These are phyloP conservation scores for Williopsis jadinii DNA, from an alignment of 1,139 yeast species.

Conservation along the genomic window DNA sequence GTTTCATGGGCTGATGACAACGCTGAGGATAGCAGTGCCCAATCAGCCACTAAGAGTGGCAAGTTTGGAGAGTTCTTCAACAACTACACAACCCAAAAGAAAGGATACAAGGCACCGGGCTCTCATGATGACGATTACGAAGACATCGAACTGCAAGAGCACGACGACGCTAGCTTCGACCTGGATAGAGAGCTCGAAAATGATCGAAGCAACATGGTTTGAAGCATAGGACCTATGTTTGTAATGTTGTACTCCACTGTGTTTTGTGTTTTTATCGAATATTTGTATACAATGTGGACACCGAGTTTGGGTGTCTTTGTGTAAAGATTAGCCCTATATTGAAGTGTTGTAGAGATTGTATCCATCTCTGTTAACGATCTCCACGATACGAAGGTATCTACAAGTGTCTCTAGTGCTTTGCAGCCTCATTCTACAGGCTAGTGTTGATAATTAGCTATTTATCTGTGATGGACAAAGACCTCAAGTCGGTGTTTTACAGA, in stretches of 20 bases:
- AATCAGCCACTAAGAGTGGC: conserved; percentile 1
- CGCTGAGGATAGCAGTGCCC: conserved; percentile 1
- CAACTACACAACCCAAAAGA: conserved; percentile 10
- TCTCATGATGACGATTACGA: conserved; percentile 11
- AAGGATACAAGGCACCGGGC: conserved; percentile 9
- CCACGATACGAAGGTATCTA: too few relatives aligned
- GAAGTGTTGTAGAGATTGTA: too few relatives aligned
- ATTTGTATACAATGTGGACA: too few relatives aligned
- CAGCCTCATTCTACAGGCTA: too few relatives aligned
- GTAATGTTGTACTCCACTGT: too few relatives aligned
- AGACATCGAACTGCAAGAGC: conserved; percentile 16
- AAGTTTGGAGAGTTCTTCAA: conserved; percentile 17
- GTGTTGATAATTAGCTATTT: neutral
- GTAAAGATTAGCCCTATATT: too few relatives aligned
- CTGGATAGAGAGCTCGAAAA: conserved; percentile 25
- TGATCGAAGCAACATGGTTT: neutral
- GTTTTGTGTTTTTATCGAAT: too few relatives aligned
- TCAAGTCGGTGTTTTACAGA: neutral
- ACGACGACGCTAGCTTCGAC: conserved; percentile 32
- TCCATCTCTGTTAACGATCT: too few relatives aligned
- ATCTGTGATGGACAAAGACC: conserved; percentile 1
- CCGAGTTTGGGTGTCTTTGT: too few relatives aligned
- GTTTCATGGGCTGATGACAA: conserved; percentile 29
- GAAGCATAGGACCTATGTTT: neutral
- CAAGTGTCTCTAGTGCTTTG: too few relatives aligned